Evolutionary conservation across 345 rosid genomes (phyloP).

Genomic region (Arabidopsis arenosa): DNA sequence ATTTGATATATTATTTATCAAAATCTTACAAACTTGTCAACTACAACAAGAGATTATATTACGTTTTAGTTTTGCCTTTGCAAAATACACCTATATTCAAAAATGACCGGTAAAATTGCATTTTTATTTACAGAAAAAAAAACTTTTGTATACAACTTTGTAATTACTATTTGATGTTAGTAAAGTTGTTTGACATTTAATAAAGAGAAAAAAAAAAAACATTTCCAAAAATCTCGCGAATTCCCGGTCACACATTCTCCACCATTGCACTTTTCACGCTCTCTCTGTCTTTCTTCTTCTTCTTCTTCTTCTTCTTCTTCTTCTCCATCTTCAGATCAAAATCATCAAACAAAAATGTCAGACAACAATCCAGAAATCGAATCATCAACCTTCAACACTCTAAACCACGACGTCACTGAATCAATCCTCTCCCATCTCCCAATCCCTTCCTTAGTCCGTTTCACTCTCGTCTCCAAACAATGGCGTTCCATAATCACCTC

Average conservation of each 20-base stretch:
- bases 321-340: background rate
- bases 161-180: too few relatives aligned
- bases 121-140: too few relatives aligned
- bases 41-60: too few relatives aligned
- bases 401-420: slow-evolving; percentile 62
- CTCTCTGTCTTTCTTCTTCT: background rate
- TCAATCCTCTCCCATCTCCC: slow-evolving; percentile 76
- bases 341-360: slow-evolving; percentile 37
- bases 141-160: too few relatives aligned
- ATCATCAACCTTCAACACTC: slow-evolving; percentile 49
- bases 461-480: slow-evolving; percentile 74
- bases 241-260: slow-evolving; percentile 44
- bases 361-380: slow-evolving; percentile 38
- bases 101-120: too few relatives aligned
- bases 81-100: too few relatives aligned
- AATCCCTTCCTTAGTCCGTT: slow-evolving; percentile 70
- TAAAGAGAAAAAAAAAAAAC: too few relatives aligned
- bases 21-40: too few relatives aligned
- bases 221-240: too few relatives aligned
- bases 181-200: too few relatives aligned
- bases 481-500: slow-evolving; percentile 64
- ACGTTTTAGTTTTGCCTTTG: too few relatives aligned
- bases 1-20: too few relatives aligned
- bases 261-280: slow-evolving; percentile 29
- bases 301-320: background rate